Conservation (phyloP, 331 rosid genomes). For the Telfairia occidentalis region DNA sequence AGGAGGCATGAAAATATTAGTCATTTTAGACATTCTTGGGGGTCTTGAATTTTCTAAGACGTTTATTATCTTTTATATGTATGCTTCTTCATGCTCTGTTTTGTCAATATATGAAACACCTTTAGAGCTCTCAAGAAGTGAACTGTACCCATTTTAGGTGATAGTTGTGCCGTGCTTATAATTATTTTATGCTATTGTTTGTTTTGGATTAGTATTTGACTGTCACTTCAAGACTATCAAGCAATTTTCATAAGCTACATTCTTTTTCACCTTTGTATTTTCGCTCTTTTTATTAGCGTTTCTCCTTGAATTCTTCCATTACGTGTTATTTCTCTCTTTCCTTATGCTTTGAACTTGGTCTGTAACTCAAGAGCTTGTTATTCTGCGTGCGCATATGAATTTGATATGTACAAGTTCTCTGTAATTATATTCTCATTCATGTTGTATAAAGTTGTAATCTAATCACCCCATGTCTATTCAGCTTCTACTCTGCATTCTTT, state of each 20-base stretch:
- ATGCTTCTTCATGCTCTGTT: not conserved
- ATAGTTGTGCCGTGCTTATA: not conserved
- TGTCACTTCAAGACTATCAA: not conserved
- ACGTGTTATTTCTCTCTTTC: not conserved
- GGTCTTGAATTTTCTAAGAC: not conserved
- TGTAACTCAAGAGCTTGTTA: not conserved
- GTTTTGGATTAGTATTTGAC: not conserved
- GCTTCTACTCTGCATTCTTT: not conserved
- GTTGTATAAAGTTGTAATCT: not conserved
- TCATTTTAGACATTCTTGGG: not conserved
- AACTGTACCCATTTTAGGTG: not conserved
- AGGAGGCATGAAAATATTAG: not conserved
- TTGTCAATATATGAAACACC: not conserved
- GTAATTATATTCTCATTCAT: not conserved
- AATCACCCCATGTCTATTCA: not conserved
- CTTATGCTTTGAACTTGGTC: not conserved
- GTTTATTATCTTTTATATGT: not conserved
- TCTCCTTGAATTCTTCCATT: not conserved
- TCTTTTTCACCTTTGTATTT: not conserved
- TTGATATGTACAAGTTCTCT: not conserved
- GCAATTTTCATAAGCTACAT: not conserved
- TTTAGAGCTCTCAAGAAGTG: not conserved
- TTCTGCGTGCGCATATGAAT: not conserved
- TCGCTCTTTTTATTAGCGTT: not conserved
- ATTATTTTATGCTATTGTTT: not conserved